phyloP scores from a whole-genome alignment of 257 asterid species.

The Lithospermum erythrorhizon region DNA sequence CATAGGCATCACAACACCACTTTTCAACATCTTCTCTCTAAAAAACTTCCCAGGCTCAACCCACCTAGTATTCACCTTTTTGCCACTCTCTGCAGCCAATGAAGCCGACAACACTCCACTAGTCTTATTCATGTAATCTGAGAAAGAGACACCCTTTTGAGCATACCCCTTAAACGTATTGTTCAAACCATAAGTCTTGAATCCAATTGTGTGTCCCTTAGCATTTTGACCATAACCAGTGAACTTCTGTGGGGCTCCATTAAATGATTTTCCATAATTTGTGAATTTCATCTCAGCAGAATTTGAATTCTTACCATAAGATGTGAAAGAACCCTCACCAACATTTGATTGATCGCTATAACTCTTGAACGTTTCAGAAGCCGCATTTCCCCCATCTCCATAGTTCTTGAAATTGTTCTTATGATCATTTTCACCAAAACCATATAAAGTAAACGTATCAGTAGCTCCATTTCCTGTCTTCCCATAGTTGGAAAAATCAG shows the following conservation, averaged over 20 bases:
- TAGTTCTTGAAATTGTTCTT: conserved; percentile 46
- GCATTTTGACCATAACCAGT: conserved; percentile 40
- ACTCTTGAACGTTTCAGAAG: conserved; percentile 36
- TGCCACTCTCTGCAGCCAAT: conserved; percentile 20
- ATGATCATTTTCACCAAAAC: conserved; percentile 38
- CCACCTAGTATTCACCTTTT: conserved; percentile 31
- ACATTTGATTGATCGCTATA: conserved; percentile 72
- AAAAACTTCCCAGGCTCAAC: conserved; percentile 82
- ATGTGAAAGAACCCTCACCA: conserved; percentile 59
- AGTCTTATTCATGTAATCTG: conserved; percentile 36
- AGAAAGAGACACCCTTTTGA: conserved; percentile 32
- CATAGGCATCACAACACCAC: conserved; percentile 68
- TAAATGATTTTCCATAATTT: conserved; percentile 61
- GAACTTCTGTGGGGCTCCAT: conserved; percentile 67
- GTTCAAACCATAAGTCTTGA: conserved; percentile 53
- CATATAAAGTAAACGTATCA: conserved; percentile 57
- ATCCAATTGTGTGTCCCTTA: conserved; percentile 15
- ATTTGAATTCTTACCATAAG: conserved; percentile 49
- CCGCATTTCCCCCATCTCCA: conserved; percentile 47
- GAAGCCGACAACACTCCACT: conserved; percentile 14
- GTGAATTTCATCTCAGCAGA: conserved; percentile 28
- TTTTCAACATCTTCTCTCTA: conserved; percentile 54
- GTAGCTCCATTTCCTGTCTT: conserved; percentile 34
- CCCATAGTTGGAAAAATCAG: conserved; percentile 60
- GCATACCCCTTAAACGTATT: conserved; percentile 56